Conservation (phyloP, 2,329 filamentous ascomycete genomes). For the Paraphoma sp. region DNA sequence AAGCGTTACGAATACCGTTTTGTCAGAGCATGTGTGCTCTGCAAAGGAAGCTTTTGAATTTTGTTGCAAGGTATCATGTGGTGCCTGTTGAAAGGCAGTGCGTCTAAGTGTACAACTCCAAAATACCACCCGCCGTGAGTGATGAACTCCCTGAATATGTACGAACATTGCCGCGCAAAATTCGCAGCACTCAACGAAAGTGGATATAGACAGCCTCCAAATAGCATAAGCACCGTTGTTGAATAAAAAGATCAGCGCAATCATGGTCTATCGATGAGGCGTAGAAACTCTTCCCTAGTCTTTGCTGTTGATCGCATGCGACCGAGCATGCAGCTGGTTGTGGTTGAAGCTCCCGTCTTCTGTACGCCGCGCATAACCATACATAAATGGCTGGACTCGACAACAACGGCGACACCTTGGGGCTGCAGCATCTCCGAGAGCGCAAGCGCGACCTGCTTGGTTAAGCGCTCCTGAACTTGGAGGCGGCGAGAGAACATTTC, state of each 20-base stretch:
- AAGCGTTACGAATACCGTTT: not conserved
- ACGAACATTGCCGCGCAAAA: slow-evolving; percentile 17
- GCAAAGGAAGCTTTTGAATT: not conserved
- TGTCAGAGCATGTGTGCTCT: not conserved
- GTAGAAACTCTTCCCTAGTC: slow-evolving; percentile 95
- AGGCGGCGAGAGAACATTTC: slow-evolving; percentile 95
- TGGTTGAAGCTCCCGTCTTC: slow-evolving; percentile 85
- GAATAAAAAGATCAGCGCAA: not conserved
- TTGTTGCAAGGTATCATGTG: not conserved
- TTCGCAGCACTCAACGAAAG: not conserved
- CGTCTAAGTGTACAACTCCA: slow-evolving; percentile 24
- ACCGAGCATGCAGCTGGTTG: slow-evolving; percentile 97
- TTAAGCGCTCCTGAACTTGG: slow-evolving; percentile 95
- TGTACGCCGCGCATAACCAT: slow-evolving; percentile 99
- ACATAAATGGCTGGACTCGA: slow-evolving; percentile 95
- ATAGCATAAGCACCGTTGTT: not conserved
- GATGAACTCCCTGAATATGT: slow-evolving; percentile 34
- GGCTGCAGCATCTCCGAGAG: slow-evolving; percentile 92
- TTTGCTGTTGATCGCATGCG: slow-evolving; percentile 92
- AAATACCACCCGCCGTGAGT: slow-evolving; percentile 30
- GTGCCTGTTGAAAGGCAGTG: slow-evolving; percentile 39
- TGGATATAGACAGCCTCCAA: too few relatives aligned
- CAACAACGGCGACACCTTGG: slow-evolving; percentile 93
- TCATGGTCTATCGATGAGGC: slow-evolving; percentile 58
- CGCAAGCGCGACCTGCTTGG: slow-evolving; percentile 93